Evolutionary conservation across 352 stramenopile species (phyloP).

Genomic region (Phytopythium oedochilum): DNA sequence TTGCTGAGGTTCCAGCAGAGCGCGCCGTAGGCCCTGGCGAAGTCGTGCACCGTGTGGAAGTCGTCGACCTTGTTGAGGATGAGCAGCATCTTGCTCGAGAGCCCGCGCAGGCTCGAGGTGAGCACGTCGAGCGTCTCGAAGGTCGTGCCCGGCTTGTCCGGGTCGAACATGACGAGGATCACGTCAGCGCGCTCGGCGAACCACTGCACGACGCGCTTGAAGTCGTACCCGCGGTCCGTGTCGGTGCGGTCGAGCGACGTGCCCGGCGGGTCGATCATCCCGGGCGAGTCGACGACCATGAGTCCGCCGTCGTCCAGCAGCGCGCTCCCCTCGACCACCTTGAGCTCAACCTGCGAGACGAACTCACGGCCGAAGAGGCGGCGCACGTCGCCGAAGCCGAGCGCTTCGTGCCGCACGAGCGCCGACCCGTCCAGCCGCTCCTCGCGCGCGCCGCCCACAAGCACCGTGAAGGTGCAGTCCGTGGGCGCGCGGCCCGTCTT

Average conservation of each 20-base stretch:
- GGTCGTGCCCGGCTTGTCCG: constrained; percentile 83
- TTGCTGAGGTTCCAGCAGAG: constrained; percentile 89
- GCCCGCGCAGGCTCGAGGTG: constrained; percentile 63
- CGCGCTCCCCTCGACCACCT: constrained; percentile 59
- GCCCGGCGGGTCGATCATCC: constrained; percentile 85
- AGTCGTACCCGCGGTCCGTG: constrained; percentile 80
- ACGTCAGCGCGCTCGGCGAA: constrained; percentile 83
- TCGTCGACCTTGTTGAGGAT: constrained; percentile 90
- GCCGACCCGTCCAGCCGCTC: constrained; percentile 78
- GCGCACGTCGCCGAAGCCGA: constrained; percentile 79
- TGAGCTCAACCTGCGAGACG: constrained; percentile 85
- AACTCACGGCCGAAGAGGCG: constrained; percentile 75
- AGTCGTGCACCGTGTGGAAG: constrained; percentile 84
- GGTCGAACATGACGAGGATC: constrained; percentile 89
- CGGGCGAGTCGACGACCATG: constrained; percentile 83
- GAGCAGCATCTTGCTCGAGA: constrained; percentile 79
- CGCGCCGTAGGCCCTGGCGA: constrained; percentile 78
- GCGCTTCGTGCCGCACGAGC: constrained; percentile 62
- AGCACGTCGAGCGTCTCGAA: constrained; percentile 88
- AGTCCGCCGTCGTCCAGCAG: constrained; percentile 75
- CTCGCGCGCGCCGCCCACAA: constrained; percentile 59
- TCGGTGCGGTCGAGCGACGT: constrained; percentile 57
- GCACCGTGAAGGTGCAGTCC: constrained; percentile 81
- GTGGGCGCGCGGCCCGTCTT: constrained; percentile 80
- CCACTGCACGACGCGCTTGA: constrained; percentile 85